phyloP scores from a whole-genome alignment of 257 asterid genomes.

The Nyctanthes arbortristis region DNA sequence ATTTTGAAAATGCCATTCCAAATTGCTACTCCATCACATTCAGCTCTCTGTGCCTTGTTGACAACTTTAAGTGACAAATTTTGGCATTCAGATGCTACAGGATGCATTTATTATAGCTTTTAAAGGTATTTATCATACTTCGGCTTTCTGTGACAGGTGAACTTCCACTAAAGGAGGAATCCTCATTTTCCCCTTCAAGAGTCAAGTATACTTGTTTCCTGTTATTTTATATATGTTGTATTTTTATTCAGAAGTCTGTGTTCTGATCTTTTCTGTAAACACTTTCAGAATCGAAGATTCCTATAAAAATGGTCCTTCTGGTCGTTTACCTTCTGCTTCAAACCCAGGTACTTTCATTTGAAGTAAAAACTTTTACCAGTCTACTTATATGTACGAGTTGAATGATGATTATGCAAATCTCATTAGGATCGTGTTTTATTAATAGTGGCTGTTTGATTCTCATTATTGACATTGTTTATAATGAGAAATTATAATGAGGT shows the following conservation, averaged over 20 bases:
- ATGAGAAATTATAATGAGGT: too few relatives aligned
- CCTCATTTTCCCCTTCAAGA: slow-evolving; percentile 60
- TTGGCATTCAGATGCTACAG: slow-evolving; percentile 2
- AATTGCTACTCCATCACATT: not conserved
- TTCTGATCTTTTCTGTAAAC: slow-evolving; percentile 27
- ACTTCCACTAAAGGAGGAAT: slow-evolving; percentile 65
- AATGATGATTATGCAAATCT: slow-evolving; percentile 7
- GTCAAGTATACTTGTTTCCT: slow-evolving; percentile 57
- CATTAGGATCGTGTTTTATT: not conserved
- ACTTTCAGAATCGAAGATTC: slow-evolving; percentile 69
- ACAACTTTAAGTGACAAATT: not conserved
- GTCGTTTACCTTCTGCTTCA: slow-evolving; percentile 58
- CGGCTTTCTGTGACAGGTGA: slow-evolving; percentile 56
- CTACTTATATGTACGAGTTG: slow-evolving; percentile 14
- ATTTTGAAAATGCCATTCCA: not conserved
- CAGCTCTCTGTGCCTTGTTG: slow-evolving; percentile 1
- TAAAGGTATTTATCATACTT: slow-evolving; percentile 28
- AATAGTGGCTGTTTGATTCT: too few relatives aligned
- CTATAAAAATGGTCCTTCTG: slow-evolving; percentile 60
- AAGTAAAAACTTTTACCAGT: slow-evolving; percentile 3
- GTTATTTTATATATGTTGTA: slow-evolving; percentile 14
- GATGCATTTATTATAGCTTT: not conserved
- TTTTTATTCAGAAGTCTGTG: slow-evolving; percentile 17
- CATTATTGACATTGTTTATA: too few relatives aligned
- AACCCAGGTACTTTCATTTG: slow-evolving; percentile 45